Evolutionary conservation across 1,284 basidiomycete species (phyloP).

Genomic region (Moesziomyces sp.): DNA sequence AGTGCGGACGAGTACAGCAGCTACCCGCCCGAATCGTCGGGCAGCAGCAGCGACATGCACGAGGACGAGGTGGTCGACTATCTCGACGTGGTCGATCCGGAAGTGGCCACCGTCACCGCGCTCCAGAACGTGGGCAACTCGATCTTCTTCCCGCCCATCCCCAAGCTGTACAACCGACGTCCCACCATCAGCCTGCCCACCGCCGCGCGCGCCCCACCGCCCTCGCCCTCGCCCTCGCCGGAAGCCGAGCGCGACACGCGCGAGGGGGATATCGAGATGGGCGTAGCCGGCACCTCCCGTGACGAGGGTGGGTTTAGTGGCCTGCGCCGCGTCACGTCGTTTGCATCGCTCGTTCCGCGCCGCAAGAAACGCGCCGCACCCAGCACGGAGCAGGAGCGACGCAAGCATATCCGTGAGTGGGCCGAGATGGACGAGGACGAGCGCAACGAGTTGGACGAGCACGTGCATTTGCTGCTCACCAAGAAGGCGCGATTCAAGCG

Average conservation of each 20-base stretch:
- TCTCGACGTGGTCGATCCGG: conserved; percentile 80
- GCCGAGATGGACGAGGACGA: conserved; percentile 63
- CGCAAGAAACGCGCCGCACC: conserved; percentile 29
- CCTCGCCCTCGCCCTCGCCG: too few species aligned
- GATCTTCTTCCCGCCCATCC: conserved; percentile 77
- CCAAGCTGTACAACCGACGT: conserved; percentile 76
- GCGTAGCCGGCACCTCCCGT: conserved; percentile 1
- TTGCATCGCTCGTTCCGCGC: conserved; percentile 17
- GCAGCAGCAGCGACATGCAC: conserved; percentile 41
- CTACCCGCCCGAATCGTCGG: conserved; percentile 4
- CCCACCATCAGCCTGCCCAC: conserved; percentile 74
- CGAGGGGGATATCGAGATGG: conserved; percentile 35
- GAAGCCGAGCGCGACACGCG: conserved; percentile 6
- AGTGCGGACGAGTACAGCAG: conserved; percentile 5
- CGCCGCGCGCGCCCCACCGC: neutral
- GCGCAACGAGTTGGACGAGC: conserved; percentile 74
- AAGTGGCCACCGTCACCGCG: conserved; percentile 77
- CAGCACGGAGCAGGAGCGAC: conserved; percentile 46
- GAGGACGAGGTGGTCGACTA: conserved; percentile 59
- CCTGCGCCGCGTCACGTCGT: conserved; percentile 29
- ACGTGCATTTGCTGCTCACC: conserved; percentile 81
- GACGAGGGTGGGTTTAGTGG: conserved; percentile 13
- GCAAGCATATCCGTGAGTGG: conserved; percentile 59
- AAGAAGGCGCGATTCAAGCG: conserved; percentile 73
- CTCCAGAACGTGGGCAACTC: conserved; percentile 82